Evolutionary conservation across 2,329 filamentous ascomycete species (phyloP), one percentile per base, ranked within the genome.

Genomic region (Diaporthe velutina): DNA sequence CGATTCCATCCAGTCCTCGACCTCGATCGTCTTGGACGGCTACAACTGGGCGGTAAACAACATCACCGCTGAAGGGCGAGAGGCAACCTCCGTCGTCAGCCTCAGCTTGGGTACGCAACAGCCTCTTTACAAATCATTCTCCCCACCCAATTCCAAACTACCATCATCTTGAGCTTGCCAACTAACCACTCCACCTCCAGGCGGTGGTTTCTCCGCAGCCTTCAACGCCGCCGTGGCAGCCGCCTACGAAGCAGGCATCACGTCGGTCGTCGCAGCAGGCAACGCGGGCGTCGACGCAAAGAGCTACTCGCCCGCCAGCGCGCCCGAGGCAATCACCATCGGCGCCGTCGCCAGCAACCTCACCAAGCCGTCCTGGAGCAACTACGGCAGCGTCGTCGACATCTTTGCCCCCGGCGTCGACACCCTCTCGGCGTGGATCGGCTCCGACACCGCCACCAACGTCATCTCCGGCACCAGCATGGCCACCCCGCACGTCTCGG

Each of bases 401-500:
- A 80, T 89, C 66, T 84, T 87, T 66, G 87, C 86, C 0, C 86
- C 87, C 0, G 87, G 87, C 5, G 81, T 83, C 6, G 76, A 73
- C 22, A 79, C 89, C 38, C 74, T 85, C 0, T 88, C 86, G 3
- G 78, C 87, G 0, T 89, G 84, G 82, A 85, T 84, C 72, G 81
- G 82, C n/a, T 74, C 74, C 28, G 28, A 66, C 35, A 35, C 54
- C 19, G 85, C 88, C 33, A 87, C 80, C n/a, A 83, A 83, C 64
- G 85, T 79, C 38, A 85, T 91, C 78, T 88, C 85, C 19, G 91
- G 91, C 45, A 93, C 91, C 8, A 90, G 87, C 48, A 92, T 92
- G 90, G 89, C 91, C 2, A 83, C 86, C 4, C 91, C 91, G 0
- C 90, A 92, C 79, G 85, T 93, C 71, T 85, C 89, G 33, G 91